phyloP scores from a whole-genome alignment of 495 filamentous ascomycete species.

The Hypomontagnella monticulosa region DNA sequence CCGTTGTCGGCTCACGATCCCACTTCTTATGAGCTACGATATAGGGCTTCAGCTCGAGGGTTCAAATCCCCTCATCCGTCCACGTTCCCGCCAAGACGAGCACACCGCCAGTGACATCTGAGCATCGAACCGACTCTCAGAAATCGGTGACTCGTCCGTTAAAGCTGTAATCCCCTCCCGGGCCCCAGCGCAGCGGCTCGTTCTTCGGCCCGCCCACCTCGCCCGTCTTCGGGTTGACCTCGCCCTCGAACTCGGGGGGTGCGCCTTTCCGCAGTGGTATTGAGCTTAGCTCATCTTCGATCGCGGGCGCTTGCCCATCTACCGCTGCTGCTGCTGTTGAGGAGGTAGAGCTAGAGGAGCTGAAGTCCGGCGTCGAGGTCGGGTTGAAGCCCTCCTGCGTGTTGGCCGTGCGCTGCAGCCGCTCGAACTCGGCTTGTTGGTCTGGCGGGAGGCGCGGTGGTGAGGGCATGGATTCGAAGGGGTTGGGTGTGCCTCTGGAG shows the following conservation, averaged over 20 bases:
- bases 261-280: constrained; percentile 63
- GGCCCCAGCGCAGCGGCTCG: constrained; percentile 90
- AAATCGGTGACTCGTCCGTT: constrained; percentile 97
- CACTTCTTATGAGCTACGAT: too few species aligned
- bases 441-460: constrained; percentile 86
- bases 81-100: too few species aligned
- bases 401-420: constrained; percentile 71
- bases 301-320: background rate
- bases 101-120: too few species aligned
- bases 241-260: constrained; percentile 92
- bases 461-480: constrained; percentile 64
- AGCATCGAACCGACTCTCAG: constrained; percentile 49
- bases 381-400: constrained; percentile 48
- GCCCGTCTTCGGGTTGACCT: constrained; percentile 93
- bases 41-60: too few species aligned
- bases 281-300: constrained; percentile 17
- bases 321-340: too few species aligned
- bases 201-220: constrained; percentile 98
- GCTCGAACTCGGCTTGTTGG: constrained; percentile 93
- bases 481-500: constrained; percentile 35
- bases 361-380: constrained; percentile 40
- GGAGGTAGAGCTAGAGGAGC: constrained; percentile 1
- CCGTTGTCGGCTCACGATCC: too few species aligned
- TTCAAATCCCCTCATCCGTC: too few species aligned
- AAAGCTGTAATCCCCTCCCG: constrained; percentile 88